Evolutionary conservation across 345 rosid genomes (phyloP).

Genomic region (Salix koriyanagi): DNA sequence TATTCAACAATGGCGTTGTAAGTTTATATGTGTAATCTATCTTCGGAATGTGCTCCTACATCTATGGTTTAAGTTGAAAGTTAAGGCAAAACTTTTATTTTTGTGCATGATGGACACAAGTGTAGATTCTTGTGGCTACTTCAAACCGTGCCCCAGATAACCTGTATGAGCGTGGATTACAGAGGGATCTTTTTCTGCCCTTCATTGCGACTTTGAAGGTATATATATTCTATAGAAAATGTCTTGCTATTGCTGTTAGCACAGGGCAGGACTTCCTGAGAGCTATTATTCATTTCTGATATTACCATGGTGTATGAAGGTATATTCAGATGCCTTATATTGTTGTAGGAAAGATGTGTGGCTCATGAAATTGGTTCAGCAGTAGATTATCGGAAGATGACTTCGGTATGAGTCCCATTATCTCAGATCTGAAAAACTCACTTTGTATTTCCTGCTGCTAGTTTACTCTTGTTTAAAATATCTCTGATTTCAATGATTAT

Average conservation of each 20-base stretch:
- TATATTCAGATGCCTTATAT: constrained; percentile 11
- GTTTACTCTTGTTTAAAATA: not conserved
- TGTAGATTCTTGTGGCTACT: constrained; percentile 87
- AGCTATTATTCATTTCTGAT: not conserved
- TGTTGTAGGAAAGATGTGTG: constrained; percentile 66
- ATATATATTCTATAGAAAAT: not conserved
- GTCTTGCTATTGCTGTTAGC: not conserved
- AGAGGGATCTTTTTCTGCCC: constrained; percentile 94
- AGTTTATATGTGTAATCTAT: constrained; percentile 25
- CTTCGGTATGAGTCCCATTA: constrained; percentile 50
- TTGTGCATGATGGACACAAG: constrained; percentile 41
- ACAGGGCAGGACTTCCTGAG: not conserved
- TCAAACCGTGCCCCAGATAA: constrained; percentile 98
- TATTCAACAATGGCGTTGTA: constrained; percentile 82
- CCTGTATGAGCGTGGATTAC: constrained; percentile 96
- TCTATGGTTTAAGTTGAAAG: constrained; percentile 8
- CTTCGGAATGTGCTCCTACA: not conserved
- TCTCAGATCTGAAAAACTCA: not conserved
- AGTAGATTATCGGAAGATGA: constrained; percentile 82
- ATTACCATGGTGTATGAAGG: not conserved
- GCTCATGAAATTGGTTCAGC: constrained; percentile 86
- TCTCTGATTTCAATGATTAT: not conserved
- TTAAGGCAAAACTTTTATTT: constrained; percentile 16
- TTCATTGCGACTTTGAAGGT: constrained; percentile 88
- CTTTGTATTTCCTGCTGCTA: constrained; percentile 16